A percentile compares a stretch with the other conserved stretches of the same genome.
Conservation (phyloP, 495 filamentous ascomycete genomes). For the Lophiostoma macrostomum region DNA sequence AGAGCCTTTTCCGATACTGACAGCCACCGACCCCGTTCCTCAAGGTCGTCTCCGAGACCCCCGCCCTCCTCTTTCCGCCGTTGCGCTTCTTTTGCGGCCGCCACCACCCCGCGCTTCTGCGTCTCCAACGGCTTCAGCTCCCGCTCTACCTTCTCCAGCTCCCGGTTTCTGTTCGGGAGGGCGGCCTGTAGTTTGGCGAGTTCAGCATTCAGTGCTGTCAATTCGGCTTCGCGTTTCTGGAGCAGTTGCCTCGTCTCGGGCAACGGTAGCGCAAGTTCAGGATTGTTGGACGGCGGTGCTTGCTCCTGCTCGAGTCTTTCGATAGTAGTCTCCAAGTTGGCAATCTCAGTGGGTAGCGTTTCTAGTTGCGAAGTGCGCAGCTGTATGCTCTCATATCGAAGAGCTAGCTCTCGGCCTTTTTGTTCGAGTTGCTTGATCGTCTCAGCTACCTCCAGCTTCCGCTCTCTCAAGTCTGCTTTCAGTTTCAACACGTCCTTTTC, state of each 20-base stretch:
- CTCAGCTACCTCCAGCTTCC: constrained; percentile 74
- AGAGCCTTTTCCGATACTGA: constrained; percentile 66
- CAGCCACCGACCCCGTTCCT: constrained; percentile 81
- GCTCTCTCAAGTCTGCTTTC: constrained; percentile 71
- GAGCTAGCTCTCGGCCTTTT: constrained; percentile 58
- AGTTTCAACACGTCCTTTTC: constrained; percentile 66
- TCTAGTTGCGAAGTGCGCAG: constrained; percentile 58
- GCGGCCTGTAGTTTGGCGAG: constrained; percentile 61
- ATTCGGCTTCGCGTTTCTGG: constrained; percentile 58
- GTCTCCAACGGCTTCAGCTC: constrained; percentile 70
- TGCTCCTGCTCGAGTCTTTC: constrained; percentile 50
- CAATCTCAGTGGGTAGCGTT: constrained; percentile 61
- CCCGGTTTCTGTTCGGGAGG: constrained; percentile 68
- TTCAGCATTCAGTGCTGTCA: constrained; percentile 64
- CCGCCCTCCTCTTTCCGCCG: constrained; percentile 66
- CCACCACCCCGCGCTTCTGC: constrained; percentile 62
- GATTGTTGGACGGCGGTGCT: constrained; percentile 41
- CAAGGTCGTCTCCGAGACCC: constrained; percentile 74
- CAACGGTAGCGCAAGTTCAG: constrained; percentile 51
- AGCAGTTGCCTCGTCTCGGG: constrained; percentile 57
- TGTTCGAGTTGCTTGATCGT: constrained; percentile 70
- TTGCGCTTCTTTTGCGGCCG: constrained; percentile 74
- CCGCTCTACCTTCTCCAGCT: constrained; percentile 66
- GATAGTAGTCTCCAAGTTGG: constrained; percentile 59
- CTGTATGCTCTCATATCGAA: constrained; percentile 59